Percentiles rank a stretch among this genome's conserved stretches.
Conservation (phyloP, 2,329 filamentous ascomycete species). For the Nothomitra cinnamomea region DNA sequence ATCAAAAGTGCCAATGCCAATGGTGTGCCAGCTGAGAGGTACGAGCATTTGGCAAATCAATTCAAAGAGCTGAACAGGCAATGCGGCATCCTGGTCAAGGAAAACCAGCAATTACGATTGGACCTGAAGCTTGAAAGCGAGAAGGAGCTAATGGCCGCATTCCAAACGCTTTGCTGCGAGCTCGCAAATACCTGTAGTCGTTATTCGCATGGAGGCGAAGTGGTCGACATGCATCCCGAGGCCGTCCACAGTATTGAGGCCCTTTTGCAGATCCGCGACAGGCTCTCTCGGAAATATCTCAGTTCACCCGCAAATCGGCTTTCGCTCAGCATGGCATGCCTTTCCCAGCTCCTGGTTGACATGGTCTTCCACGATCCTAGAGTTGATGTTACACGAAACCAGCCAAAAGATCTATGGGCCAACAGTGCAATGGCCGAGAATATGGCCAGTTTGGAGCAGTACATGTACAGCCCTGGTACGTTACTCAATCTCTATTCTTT, state of each 20-base stretch:
- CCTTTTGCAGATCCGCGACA: not conserved
- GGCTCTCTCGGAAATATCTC: not conserved
- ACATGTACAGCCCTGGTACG: not conserved
- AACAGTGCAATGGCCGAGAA: not conserved
- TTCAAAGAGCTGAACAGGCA: not conserved
- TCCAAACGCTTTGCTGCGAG: not conserved
- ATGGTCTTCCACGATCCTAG: not conserved
- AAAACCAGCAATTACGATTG: not conserved
- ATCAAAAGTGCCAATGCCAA: not conserved
- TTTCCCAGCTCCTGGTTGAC: not conserved
- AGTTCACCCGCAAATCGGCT: not conserved
- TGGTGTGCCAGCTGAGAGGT: not conserved
- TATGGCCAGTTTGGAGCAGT: not conserved
- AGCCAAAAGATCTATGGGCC: not conserved
- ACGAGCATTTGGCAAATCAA: not conserved
- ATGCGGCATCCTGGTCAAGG: not conserved
- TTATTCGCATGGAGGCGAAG: not conserved
- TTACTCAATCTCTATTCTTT: not conserved
- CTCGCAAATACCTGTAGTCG: not conserved
- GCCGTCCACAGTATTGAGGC: not conserved
- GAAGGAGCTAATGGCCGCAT: not conserved
- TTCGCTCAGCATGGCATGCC: not conserved
- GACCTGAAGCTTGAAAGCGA: not conserved
- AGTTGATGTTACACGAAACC: not conserved
- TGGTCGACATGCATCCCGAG: not conserved